Conservation (phyloP, 2,329 filamentous ascomycete genomes). For the Amesomyces nigricolor region DNA sequence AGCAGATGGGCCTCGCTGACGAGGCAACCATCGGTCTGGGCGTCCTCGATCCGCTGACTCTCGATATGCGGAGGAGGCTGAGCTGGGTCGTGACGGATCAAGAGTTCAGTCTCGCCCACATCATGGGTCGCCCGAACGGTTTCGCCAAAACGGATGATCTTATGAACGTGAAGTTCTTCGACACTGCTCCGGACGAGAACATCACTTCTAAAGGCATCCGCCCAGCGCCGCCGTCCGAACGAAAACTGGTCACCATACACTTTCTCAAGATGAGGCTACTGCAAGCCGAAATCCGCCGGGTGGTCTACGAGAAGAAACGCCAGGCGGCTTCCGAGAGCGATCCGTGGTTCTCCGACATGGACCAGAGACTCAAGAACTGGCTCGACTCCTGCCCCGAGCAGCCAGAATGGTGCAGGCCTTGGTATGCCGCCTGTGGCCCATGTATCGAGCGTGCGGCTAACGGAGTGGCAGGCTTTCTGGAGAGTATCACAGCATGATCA, state of each 20-base stretch:
- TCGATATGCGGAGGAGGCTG: conserved; percentile 84
- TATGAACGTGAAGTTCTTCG: conserved; percentile 81
- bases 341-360: conserved; percentile 81
- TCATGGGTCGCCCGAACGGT: conserved; percentile 78
- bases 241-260: conserved; percentile 86
- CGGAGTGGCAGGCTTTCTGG: conserved; percentile 50
- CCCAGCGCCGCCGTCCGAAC: conserved; percentile 65
- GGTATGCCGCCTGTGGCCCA: conserved; percentile 48
- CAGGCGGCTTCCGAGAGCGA: conserved; percentile 73
- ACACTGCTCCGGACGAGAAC: conserved; percentile 72
- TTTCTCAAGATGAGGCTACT: conserved; percentile 87
- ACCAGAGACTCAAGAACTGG: conserved; percentile 74
- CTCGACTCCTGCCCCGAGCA: conserved; percentile 67
- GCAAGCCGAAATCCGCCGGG: conserved; percentile 81
- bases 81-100: conserved; percentile 86
- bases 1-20: conserved; percentile 80
- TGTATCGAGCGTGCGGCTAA: conserved; percentile 4
- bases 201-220: conserved; percentile 74
- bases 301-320: conserved; percentile 79
- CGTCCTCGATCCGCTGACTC: conserved; percentile 62
- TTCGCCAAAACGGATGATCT: conserved; percentile 78
- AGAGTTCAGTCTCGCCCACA: conserved; percentile 83
- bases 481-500: conserved; percentile 79
- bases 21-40: conserved; percentile 75
- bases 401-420: conserved; percentile 66